Evolutionary conservation across 2,329 filamentous ascomycete species (phyloP), one percentile per base, ranked within the genome.

Genomic region (Pleochaeta shiraiana): DNA sequence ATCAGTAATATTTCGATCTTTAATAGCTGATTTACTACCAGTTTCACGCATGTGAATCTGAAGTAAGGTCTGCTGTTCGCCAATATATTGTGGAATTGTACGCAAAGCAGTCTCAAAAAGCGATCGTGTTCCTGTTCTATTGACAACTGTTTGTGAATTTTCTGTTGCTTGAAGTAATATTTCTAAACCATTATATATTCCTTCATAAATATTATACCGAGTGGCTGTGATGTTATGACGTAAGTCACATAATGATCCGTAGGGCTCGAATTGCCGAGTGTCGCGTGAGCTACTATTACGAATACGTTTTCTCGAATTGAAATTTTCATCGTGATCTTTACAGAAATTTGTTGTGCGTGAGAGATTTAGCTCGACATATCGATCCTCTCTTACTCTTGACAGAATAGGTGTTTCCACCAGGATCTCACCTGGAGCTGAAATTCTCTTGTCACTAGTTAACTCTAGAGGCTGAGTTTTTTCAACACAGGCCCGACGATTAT

Each of bases 31-130:
- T 65, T 68, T 71, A 45, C 73, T 74, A 2, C 75, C 76, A 14
- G 73, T 71, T 47, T 74, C 68, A 63, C 76, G 73, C 3, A 75
- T 72, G 24, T 77, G 74, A 14, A 71, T 67, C 33, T 70, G 70
- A 63, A 78, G 75, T 72, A 74, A 74, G 0, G 71, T 70, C 65
- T 80, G 76, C n/a, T 79, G 75, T 34, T 75, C 73, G 0, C 72
- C 69, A 34, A 81, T 77, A 67, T 77, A 80, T 19, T 73, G 72
- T 0, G 79, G 79, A 16, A 82, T 72, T 66, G 74, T 76, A 63
- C 76, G 74, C 5, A 82, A 73, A 65, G 78, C 79, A 75, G 79
- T 77, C 24, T 76, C 75, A 21, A 81, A 66, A 11, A 82, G 72
- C 4, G 78, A 79, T 30, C 73, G 75, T 4, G 73, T 65, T 24